Conservation (phyloP, 371 early-diverging fungal genomes). For the Mortierella sp. region DNA sequence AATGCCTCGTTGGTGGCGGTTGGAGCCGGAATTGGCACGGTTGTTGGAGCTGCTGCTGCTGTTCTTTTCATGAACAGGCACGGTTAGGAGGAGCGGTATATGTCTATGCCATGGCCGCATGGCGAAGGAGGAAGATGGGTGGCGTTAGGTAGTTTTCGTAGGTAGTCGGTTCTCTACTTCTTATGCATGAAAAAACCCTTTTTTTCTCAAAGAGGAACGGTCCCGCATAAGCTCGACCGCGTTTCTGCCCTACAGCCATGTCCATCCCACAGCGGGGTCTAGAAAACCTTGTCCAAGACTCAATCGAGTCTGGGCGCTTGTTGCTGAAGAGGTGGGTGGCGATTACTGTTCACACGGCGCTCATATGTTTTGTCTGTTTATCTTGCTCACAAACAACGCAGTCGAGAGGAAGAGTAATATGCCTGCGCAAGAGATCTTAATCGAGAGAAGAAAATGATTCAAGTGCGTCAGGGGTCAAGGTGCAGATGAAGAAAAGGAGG, state of each 20-base stretch:
- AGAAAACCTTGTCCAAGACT: background rate
- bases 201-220: background rate
- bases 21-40: constrained; percentile 55
- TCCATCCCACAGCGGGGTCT: background rate
- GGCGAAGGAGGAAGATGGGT: background rate
- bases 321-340: background rate
- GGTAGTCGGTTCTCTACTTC: too few relatives aligned
- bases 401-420: background rate
- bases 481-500: background rate
- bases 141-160: too few relatives aligned
- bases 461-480: background rate
- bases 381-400: background rate
- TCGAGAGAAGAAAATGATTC: background rate
- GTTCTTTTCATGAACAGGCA: background rate
- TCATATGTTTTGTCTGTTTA: background rate
- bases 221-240: background rate
- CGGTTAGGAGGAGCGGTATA: background rate
- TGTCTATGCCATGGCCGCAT: background rate
- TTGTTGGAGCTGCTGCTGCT: constrained; percentile 60
- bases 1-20: constrained; percentile 57
- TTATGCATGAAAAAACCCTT: too few relatives aligned
- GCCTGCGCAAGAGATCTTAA: background rate
- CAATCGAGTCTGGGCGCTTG: background rate
- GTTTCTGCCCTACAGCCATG: background rate
- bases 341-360: background rate